Base-by-base conservation (phyloP, 129 eudicot species). In the Helichrysum umbraculigerum region DNA sequence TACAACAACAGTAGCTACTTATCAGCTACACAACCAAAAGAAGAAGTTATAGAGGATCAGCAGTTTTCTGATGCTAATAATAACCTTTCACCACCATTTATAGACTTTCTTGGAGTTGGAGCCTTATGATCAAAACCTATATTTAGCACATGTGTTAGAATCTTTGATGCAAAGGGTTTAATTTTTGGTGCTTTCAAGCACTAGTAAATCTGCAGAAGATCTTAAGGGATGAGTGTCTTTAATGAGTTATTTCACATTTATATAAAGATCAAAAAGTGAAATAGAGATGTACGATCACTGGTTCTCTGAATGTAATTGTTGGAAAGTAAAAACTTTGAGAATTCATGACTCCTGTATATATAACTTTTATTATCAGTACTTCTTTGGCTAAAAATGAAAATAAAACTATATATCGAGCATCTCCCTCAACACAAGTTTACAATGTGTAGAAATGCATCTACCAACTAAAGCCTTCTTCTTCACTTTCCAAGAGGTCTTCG, bases 101-200 rank as follows among this genome's bases (percentile, higher is more conserved):
- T 93, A 84, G 98, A 93, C 83, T 93, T 93, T 83, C 97, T 93
- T 82, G 98, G 97, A 56, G 98, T 93, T 74, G 98, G 98, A 83
- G 86, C 97, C 84, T 75, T 84, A 65, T 88, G 83, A 90, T 63
- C 58, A 65, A 68, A 37, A 37, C 42, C 30, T 25, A 63, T 60
- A 22, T 34, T n/a, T 60, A 73, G 47, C 50, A 70, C 42, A 16
- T 25, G 20, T 63, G 34, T 35, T 35, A 21, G 7, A 63, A 19
- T 54, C 21, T 44, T 44, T 25, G 1, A 62, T 71, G 73, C 73
- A 79, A 72, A 7, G 42, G 42, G 42, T 37, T 37, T 1, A 37
- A 37, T 37, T 7, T 37, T 37, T 37, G 1, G 42, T 37, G 10
- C 42, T 37, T 37, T 37, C 42, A 7, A 37, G 42, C 42, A 7